Evolutionary conservation across 1,139 yeast species (phyloP).

Genomic region (Pichiaceae sp.): DNA sequence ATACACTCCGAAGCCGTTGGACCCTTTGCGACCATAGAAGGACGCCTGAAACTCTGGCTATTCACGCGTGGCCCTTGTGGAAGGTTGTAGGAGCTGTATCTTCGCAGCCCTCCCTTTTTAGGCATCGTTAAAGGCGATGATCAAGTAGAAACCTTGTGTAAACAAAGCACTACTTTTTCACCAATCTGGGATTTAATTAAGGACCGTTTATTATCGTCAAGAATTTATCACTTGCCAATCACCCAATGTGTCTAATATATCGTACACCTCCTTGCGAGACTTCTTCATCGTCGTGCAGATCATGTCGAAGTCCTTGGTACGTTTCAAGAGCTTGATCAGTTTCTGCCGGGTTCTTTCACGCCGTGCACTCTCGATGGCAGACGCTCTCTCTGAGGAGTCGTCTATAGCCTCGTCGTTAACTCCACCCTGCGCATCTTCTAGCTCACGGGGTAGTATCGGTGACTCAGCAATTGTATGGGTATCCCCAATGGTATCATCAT

Average conservation of each 20-base stretch:
- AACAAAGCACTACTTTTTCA: not conserved
- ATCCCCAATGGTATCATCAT: slow-evolving; percentile 9
- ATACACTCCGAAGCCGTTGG: slow-evolving; percentile 20
- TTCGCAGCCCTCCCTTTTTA: not conserved
- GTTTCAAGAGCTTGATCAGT: slow-evolving; percentile 31
- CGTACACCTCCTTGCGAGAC: slow-evolving; percentile 6
- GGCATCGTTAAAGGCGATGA: not conserved
- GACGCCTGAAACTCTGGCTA: slow-evolving; percentile 1
- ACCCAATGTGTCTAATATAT: slow-evolving; percentile 9
- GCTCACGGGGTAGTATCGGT: not conserved
- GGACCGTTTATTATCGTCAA: not conserved
- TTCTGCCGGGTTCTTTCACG: slow-evolving; percentile 22
- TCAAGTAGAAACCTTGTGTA: not conserved
- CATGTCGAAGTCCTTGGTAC: slow-evolving; percentile 11
- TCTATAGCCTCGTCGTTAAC: not conserved
- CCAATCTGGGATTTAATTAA: not conserved
- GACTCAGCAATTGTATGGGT: not conserved
- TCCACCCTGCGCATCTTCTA: slow-evolving; percentile 2
- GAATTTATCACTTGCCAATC: slow-evolving; percentile 7
- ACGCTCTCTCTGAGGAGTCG: slow-evolving; percentile 9
- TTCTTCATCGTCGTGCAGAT: slow-evolving; percentile 11
- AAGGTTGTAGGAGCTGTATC: not conserved
- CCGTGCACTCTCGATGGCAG: slow-evolving; percentile 19
- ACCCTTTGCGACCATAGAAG: not conserved
- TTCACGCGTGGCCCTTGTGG: slow-evolving; percentile 4